Conservation (phyloP, 176 grass and related monocot genomes). For the Raddia guianensis region DNA sequence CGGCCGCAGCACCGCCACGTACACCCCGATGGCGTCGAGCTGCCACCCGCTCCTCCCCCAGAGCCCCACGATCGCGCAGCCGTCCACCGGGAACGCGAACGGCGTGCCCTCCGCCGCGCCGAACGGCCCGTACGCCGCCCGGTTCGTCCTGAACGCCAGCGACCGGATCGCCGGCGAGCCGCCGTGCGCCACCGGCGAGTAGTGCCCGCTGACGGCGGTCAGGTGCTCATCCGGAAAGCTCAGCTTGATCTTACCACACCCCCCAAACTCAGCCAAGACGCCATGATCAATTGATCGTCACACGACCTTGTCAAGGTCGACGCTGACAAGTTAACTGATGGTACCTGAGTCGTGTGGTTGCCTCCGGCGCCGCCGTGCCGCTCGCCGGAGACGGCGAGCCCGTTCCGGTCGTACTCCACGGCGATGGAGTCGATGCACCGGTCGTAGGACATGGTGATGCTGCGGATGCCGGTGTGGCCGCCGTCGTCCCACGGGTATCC, state of each 20-base stretch:
- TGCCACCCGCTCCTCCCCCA: constrained; percentile 47
- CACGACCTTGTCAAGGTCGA: not conserved
- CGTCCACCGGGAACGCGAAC: constrained; percentile 51
- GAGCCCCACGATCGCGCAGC: constrained; percentile 39
- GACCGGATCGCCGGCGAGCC: constrained; percentile 45
- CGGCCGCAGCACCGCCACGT: constrained; percentile 30
- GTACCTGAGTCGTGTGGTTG: constrained; percentile 44
- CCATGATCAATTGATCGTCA: not conserved
- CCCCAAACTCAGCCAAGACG: not conserved
- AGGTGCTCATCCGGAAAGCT: constrained; percentile 46
- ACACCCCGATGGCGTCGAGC: constrained; percentile 52
- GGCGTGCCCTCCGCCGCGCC: constrained; percentile 42
- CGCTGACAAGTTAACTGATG: no score
- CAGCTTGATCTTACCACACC: constrained; percentile 35
- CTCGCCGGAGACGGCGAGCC: constrained; percentile 35
- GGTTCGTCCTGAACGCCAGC: constrained; percentile 48
- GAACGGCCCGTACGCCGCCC: constrained; percentile 40
- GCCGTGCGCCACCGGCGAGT: constrained; percentile 13
- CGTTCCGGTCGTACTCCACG: constrained; percentile 48
- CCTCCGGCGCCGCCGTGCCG: constrained; percentile 41
- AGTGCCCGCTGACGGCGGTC: constrained; percentile 49
- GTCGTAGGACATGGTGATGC: constrained; percentile 54
- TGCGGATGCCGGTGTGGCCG: constrained; percentile 47
- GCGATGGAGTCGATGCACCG: constrained; percentile 39
- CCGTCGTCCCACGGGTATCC: constrained; percentile 53